Evolutionary conservation across 2,329 filamentous ascomycete species (phyloP), one percentile per base, ranked within the genome.

Genomic region (Setomelanomma holmii): DNA sequence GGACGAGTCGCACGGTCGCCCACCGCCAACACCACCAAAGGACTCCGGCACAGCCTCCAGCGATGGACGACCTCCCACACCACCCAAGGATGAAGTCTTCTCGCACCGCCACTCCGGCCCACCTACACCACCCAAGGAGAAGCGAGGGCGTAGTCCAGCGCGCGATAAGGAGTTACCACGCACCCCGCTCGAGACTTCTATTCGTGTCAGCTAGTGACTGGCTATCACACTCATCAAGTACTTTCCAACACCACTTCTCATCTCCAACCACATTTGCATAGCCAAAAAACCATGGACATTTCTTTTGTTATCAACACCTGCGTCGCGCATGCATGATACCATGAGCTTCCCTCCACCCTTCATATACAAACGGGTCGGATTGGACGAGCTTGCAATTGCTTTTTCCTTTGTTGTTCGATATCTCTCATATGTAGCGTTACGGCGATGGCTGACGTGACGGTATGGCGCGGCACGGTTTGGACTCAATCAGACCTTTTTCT

Each of bases 11-110:
- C 67, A 66, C 34, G 64, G 67, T 17, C 64, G 67, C 34, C 75
- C 76, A 24, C 78, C 78, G 22, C 76, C 76, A 2, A 79, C 77
- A n/a, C 77, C 77, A 11, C 77, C 77, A 1, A 79, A 79, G 50
- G 73, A 75, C 45, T 66, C 63, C 12, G 63, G 57, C 12, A 64
- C 64, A 16, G 62, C 53, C 1, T 49, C 48, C 17, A 65, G 49
- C 34, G 47, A 54, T 40, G 63, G 66, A 8, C 55, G 72, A 42
- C 71, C 71, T 21, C 70, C 72, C 2, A 76, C 72, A 14, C 74
- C 73, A 14, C 69, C 74, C n/a, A 75, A 76, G 50, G 71, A 75
- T 39, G 51, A 57, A 1, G 23, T 24, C 4, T 71, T 66, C 43
- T 56, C 49, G 21, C 49, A 64, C 34, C 51, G 66, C 12, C 59